A percentile compares a stretch with the other conserved stretches of the same genome.
phyloP scores from a whole-genome alignment of 2,329 filamentous ascomycete species.

The Mycosphaerella sp. region DNA sequence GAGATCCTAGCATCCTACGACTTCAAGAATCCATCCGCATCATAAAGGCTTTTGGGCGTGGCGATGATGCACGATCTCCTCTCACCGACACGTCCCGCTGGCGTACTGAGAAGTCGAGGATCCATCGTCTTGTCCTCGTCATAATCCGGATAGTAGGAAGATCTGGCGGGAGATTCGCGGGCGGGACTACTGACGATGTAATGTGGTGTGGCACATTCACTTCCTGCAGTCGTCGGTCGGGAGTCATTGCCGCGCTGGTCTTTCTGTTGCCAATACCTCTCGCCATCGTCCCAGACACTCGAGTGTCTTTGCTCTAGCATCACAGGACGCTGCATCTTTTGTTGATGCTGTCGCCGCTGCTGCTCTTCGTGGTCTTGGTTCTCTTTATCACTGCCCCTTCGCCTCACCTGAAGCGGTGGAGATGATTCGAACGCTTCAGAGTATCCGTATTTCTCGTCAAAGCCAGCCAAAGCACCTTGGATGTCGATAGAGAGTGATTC shows the following conservation, averaged over 20 bases:
- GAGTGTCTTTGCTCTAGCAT: conserved; percentile 23
- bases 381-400: conserved; percentile 5
- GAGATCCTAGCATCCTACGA: not conserved
- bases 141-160: not conserved
- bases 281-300: conserved; percentile 34
- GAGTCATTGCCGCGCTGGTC: not conserved
- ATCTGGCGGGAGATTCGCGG: not conserved
- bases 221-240: not conserved
- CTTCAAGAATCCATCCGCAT: conserved; percentile 37
- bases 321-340: no score
- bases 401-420: not conserved
- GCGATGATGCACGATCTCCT: conserved; percentile 12
- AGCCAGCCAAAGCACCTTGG: conserved; percentile 26
- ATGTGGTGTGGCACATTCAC: not conserved
- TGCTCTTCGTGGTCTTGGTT: conserved; percentile 2
- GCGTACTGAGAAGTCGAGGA: conserved; percentile 18
- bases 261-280: conserved; percentile 28
- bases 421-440: not conserved
- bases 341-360: no score
- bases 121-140: conserved; percentile 9
- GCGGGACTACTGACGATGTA: not conserved
- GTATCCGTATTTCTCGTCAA: conserved; percentile 16
- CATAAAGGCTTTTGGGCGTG: conserved; percentile 46
- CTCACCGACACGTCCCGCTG: conserved; percentile 3
- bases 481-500: conserved; percentile 20